Evolutionary conservation across 176 grass and related monocot genomes (phyloP).

Genomic region (Thinopyrum elongatum): DNA sequence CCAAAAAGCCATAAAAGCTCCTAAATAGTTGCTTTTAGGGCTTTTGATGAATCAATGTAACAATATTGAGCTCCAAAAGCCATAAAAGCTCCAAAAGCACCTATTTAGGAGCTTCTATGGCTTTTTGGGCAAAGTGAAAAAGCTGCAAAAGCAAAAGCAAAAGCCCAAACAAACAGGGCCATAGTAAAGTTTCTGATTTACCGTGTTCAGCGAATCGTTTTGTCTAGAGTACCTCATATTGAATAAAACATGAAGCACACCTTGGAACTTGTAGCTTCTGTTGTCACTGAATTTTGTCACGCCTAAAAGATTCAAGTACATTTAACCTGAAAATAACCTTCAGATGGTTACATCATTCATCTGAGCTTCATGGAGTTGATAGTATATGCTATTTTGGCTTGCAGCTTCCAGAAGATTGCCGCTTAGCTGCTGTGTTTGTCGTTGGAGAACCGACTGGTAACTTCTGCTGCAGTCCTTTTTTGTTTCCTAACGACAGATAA

Average conservation of each 20-base stretch:
- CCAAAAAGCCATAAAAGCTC: no score
- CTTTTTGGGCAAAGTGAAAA: no score
- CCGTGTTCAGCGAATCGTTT: not conserved
- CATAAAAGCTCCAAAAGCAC: no score
- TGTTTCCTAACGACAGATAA: not conserved
- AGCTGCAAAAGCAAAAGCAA: no score
- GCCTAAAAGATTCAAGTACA: not conserved
- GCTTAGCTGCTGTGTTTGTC: conserved; percentile 87
- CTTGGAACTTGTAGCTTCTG: not conserved
- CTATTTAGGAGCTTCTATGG: no score
- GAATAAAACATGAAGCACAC: not conserved
- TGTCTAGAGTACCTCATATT: not conserved
- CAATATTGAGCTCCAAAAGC: no score
- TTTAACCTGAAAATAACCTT: not conserved
- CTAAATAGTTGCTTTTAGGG: no score
- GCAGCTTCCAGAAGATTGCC: conserved; percentile 68
- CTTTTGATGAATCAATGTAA: no score
- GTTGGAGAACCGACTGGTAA: conserved; percentile 81
- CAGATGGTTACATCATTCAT: not conserved
- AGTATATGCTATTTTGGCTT: conserved; percentile 22
- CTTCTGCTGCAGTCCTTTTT: not conserved
- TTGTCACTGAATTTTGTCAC: not conserved
- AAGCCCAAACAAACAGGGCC: no score
- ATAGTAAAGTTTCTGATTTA: not conserved
- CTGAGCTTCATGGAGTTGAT: conserved; percentile 21